Evolutionary conservation across 306 rosid species (phyloP).

Genomic region (Quercus agrifolia): DNA sequence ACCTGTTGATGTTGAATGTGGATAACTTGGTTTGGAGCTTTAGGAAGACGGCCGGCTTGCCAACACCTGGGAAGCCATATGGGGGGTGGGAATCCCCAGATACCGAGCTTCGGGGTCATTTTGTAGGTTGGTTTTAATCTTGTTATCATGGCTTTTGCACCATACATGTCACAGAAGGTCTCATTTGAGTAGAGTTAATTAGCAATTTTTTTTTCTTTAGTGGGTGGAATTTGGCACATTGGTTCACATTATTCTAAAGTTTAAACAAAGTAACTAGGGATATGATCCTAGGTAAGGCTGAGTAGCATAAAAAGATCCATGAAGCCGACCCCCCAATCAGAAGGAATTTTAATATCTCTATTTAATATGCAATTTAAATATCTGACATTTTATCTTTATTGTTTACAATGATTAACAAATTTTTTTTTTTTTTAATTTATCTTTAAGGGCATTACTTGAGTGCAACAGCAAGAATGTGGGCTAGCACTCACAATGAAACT

Average conservation of each 20-base stretch:
- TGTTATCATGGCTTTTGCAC: not conserved
- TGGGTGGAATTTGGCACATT: not conserved
- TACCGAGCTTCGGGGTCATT: constrained; percentile 80
- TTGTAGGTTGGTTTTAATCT: constrained; percentile 58
- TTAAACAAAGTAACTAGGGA: not conserved
- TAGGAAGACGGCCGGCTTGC: constrained; percentile 71
- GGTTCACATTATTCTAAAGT: not conserved
- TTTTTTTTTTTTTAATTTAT: not conserved
- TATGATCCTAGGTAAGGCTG: too few relatives aligned
- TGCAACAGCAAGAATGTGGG: constrained; percentile 86
- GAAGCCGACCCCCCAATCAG: not conserved
- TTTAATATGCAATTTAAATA: not conserved
- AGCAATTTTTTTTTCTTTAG: not conserved
- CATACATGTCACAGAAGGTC: too few relatives aligned
- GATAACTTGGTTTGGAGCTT: constrained; percentile 80
- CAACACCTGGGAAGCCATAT: constrained; percentile 62
- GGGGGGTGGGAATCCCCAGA: constrained; percentile 59
- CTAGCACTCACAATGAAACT: constrained; percentile 58
- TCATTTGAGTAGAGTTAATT: too few relatives aligned
- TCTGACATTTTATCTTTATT: constrained; percentile 9
- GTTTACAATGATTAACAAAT: constrained; percentile 13
- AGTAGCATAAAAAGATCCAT: too few relatives aligned
- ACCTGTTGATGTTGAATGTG: constrained; percentile 67
- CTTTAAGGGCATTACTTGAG: constrained; percentile 90
- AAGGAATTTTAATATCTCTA: not conserved